Conservation (phyloP, 2,329 filamentous ascomycete genomes). For the Penicillium sp. region DNA sequence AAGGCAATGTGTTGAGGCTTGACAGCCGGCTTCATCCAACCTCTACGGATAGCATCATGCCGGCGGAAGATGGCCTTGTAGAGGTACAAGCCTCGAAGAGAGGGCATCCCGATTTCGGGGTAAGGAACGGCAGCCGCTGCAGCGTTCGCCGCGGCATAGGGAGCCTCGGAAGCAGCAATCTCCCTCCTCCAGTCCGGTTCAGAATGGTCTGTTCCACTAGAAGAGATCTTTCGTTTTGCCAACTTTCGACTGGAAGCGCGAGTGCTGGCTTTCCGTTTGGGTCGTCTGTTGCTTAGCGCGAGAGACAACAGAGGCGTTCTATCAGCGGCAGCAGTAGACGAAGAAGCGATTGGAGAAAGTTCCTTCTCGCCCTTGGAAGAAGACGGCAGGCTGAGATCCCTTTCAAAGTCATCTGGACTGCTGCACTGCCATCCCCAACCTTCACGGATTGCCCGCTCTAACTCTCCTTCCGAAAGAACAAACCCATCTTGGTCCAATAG, state of each 20-base stretch:
- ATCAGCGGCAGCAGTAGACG: slow-evolving; percentile 29
- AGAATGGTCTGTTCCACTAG: slow-evolving; percentile 46
- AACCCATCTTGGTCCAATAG: slow-evolving; percentile 86
- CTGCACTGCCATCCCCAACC: slow-evolving; percentile 97
- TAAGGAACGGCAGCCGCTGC: slow-evolving; percentile 83
- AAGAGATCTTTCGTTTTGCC: slow-evolving; percentile 59
- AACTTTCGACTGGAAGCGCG: slow-evolving; percentile 56
- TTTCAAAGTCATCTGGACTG: slow-evolving; percentile 74
- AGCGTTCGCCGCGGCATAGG: slow-evolving; percentile 79
- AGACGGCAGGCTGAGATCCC: slow-evolving; percentile 70
- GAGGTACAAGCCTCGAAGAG: slow-evolving; percentile 81
- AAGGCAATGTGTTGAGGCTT: slow-evolving; percentile 93
- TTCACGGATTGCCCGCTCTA: slow-evolving; percentile 82
- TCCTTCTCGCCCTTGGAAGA: slow-evolving; percentile 47
- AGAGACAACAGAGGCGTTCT: slow-evolving; percentile 25
- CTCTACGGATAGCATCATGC: slow-evolving; percentile 85
- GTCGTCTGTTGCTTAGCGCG: slow-evolving; percentile 34
- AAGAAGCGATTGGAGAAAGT: slow-evolving; percentile 24
- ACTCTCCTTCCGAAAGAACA: slow-evolving; percentile 75
- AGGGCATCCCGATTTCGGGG: slow-evolving; percentile 76
- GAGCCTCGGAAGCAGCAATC: slow-evolving; percentile 69
- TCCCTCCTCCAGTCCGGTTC: slow-evolving; percentile 53
- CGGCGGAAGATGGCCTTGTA: slow-evolving; percentile 96
- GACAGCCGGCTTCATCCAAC: slow-evolving; percentile 83
- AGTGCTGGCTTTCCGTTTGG: slow-evolving; percentile 55